These are phyloP conservation scores for Ricinus communis DNA, from an alignment of 345 rosid species.

Conservation along the genomic window DNA sequence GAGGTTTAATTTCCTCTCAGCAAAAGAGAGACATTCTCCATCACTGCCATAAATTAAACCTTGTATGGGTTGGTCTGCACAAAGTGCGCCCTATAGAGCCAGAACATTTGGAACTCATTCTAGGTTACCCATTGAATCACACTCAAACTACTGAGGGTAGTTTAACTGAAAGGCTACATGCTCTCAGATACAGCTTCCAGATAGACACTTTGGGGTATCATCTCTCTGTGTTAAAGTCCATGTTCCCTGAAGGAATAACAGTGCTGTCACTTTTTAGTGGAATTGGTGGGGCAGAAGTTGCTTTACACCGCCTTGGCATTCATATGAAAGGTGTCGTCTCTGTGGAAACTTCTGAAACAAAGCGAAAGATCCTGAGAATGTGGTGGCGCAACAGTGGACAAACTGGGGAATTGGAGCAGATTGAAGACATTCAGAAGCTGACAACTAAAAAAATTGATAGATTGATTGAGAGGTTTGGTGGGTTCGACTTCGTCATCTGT, in stretches of 20 bases:
- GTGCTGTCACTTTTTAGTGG: constrained; percentile 75
- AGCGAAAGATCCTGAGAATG: constrained; percentile 52
- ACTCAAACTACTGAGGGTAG: constrained; percentile 43
- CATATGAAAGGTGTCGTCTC: constrained; percentile 67
- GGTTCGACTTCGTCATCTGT: constrained; percentile 71
- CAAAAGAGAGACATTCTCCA: constrained; percentile 60
- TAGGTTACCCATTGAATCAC: constrained; percentile 79
- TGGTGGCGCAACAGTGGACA: constrained; percentile 82
- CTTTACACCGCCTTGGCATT: constrained; percentile 68
- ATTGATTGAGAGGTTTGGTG: constrained; percentile 50
- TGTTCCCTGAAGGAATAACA: constrained; percentile 69
- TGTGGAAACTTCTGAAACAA: constrained; percentile 57
- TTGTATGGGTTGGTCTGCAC: constrained; percentile 70
- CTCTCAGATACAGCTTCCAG: constrained; percentile 66
- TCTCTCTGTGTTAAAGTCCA: constrained; percentile 70
- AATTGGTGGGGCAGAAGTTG: constrained; percentile 73
- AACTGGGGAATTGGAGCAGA: constrained; percentile 71
- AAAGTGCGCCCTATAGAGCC: constrained; percentile 58
- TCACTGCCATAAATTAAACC: constrained; percentile 54
- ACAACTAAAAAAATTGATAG: constrained; percentile 52
- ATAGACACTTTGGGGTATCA: constrained; percentile 81
- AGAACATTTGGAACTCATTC: constrained; percentile 60
- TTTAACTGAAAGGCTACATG: constrained; percentile 49
- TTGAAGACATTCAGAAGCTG: constrained; percentile 62
- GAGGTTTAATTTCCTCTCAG: constrained; percentile 51